phyloP scores from a whole-genome alignment of 176 grass and related monocot species.

The Oryza punctata region DNA sequence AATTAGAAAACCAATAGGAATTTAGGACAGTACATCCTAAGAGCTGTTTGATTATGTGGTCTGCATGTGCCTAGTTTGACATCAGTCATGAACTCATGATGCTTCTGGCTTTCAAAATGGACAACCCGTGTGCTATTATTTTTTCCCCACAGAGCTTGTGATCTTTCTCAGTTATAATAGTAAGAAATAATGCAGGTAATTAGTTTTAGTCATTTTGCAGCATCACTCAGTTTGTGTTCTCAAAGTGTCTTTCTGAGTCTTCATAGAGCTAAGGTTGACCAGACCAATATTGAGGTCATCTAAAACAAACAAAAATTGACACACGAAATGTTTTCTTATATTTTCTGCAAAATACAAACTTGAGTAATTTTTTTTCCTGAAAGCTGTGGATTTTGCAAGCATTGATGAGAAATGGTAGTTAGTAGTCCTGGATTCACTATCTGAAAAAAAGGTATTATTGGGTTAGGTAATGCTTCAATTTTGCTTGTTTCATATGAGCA shows the following conservation, averaged over 20 bases:
- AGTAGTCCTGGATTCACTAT: background rate
- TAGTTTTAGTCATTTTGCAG: background rate
- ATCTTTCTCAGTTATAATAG: background rate
- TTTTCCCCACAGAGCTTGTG: background rate
- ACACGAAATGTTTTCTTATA: background rate
- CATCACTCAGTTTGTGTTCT: background rate
- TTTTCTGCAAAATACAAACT: constrained; percentile 4
- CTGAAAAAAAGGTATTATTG: background rate
- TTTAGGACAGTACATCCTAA: constrained; percentile 4
- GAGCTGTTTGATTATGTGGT: constrained; percentile 19
- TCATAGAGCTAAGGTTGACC: background rate
- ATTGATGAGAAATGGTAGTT: constrained; percentile 1
- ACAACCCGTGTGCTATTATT: background rate
- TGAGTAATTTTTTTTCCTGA: background rate
- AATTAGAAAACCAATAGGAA: constrained; percentile 9
- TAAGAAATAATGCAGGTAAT: background rate
- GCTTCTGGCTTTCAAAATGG: background rate
- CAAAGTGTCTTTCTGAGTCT: background rate
- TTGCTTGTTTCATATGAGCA: constrained; percentile 1
- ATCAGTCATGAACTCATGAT: background rate
- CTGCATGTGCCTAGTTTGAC: constrained; percentile 9
- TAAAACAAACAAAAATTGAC: background rate
- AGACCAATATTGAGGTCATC: background rate
- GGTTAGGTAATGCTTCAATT: background rate
- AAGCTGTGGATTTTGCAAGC: background rate